Conservation (phyloP, 768 basidiomycete species). For the Naganishia vishniacii region DNA sequence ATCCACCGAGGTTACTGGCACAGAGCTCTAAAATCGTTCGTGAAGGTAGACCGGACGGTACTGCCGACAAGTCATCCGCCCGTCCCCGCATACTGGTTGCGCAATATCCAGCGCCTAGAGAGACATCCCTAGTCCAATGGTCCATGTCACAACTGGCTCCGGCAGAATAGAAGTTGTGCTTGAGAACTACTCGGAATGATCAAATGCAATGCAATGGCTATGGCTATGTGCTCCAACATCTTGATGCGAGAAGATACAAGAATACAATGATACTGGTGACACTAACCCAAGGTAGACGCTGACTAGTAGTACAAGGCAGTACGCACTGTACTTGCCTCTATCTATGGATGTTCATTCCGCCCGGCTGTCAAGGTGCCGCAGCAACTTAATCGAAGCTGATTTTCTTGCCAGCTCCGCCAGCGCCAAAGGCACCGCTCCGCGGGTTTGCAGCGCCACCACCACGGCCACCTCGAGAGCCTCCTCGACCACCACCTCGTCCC, state of each 20-base stretch:
- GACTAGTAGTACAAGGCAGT: neutral
- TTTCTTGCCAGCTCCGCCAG: slow-evolving; percentile 57
- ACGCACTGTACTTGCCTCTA: neutral
- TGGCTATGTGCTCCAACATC: slow-evolving; percentile 10
- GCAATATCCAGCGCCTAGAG: neutral
- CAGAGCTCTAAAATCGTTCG: slow-evolving; percentile 4
- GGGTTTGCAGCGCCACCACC: too few species aligned
- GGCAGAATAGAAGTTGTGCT: neutral
- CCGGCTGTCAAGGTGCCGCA: neutral
- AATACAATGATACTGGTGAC: slow-evolving; percentile 21
- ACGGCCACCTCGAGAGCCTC: slow-evolving; percentile 30
- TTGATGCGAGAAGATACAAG: slow-evolving; percentile 2
- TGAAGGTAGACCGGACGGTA: neutral
- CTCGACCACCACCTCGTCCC: slow-evolving; percentile 33
- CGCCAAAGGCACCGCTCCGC: slow-evolving; percentile 64
- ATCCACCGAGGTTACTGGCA: neutral
- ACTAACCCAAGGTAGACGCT: neutral
- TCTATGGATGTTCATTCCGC: neutral
- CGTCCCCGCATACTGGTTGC: neutral
- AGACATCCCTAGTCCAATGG: neutral
- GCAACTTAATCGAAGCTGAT: slow-evolving; percentile 43
- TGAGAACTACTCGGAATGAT: too few species aligned
- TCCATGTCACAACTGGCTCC: neutral
- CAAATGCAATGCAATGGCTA: slow-evolving; percentile 18
- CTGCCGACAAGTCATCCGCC: neutral